These are phyloP conservation scores for Polyporus tsugae DNA, from an alignment of 1,284 basidiomycete genomes.

Conservation along the genomic window DNA sequence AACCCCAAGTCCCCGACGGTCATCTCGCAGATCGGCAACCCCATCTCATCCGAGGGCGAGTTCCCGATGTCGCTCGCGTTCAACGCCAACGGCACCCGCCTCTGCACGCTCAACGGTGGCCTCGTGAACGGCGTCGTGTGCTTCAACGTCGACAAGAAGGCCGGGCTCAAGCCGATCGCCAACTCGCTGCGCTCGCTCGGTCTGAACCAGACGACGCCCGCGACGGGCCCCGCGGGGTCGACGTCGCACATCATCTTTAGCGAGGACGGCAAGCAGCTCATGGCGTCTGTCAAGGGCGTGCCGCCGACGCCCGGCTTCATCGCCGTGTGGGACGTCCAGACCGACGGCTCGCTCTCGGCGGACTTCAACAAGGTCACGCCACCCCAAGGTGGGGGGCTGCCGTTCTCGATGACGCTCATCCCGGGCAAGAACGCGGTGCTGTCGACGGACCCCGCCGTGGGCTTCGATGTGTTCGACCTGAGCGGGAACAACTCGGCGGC, in stretches of 20 bases:
- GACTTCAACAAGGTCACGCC: slow-evolving; percentile 49
- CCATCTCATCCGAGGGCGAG: slow-evolving; percentile 53
- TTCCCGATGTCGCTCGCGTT: slow-evolving; percentile 58
- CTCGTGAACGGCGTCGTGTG: slow-evolving; percentile 56
- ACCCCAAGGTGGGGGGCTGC: slow-evolving; percentile 49
- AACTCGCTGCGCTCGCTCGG: slow-evolving; percentile 52
- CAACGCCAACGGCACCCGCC: slow-evolving; percentile 47
- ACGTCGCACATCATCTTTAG: slow-evolving; percentile 55
- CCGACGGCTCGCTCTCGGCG: slow-evolving; percentile 51
- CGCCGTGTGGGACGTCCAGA: slow-evolving; percentile 55
- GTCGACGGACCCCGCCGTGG: slow-evolving; percentile 54
- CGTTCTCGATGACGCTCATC: slow-evolving; percentile 57
- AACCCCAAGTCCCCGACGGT: slow-evolving; percentile 50
- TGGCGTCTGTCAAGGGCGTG: slow-evolving; percentile 58
- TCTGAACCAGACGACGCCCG: slow-evolving; percentile 56
- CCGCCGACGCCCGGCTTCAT: slow-evolving; percentile 55
- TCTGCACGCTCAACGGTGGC: slow-evolving; percentile 56
- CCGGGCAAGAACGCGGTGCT: slow-evolving; percentile 56
- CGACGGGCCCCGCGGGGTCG: slow-evolving; percentile 49
- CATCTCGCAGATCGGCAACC: slow-evolving; percentile 50
- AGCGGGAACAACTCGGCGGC: slow-evolving; percentile 41
- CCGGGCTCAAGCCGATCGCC: slow-evolving; percentile 48
- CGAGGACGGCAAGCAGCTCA: slow-evolving; percentile 51
- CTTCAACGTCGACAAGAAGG: slow-evolving; percentile 50
- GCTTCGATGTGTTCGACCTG: slow-evolving; percentile 56